Evolutionary conservation across 2,329 filamentous ascomycete genomes (phyloP).

Genomic region (Talaromyces sp.): DNA sequence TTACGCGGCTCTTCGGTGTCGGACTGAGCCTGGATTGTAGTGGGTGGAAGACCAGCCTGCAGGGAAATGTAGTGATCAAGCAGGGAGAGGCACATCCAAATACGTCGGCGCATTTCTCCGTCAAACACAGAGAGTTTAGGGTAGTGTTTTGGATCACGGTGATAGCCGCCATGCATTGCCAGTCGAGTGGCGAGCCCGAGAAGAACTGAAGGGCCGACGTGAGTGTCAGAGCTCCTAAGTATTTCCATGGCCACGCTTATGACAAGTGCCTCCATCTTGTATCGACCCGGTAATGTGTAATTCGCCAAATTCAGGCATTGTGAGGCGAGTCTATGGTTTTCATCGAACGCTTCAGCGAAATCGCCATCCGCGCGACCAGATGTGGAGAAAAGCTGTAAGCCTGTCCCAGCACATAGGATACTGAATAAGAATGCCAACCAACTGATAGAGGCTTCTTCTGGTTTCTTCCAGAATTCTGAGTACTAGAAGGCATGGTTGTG

Average conservation of each 20-base stretch:
- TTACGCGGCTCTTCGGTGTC: constrained; percentile 2
- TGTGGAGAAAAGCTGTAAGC: constrained; percentile 14
- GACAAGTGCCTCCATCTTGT: constrained; percentile 1
- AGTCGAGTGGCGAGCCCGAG: neutral
- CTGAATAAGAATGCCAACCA: constrained; percentile 17
- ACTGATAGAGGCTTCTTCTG: constrained; percentile 7
- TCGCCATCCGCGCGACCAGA: constrained; percentile 7
- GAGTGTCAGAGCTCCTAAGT: constrained; percentile 1
- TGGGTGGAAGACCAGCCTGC: neutral
- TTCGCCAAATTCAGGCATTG: constrained; percentile 1
- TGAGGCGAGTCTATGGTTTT: constrained; percentile 1
- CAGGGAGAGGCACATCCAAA: neutral
- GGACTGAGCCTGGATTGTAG: neutral
- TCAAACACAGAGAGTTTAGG: neutral
- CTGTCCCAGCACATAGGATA: constrained; percentile 14
- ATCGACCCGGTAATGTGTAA: neutral
- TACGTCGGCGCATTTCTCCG: constrained; percentile 1
- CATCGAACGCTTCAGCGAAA: constrained; percentile 12
- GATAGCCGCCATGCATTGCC: neutral
- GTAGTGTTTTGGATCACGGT: constrained; percentile 1
- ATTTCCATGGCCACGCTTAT: constrained; percentile 2
- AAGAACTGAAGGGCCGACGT: neutral
- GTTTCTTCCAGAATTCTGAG: constrained; percentile 15
- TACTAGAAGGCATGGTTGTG: constrained; percentile 10
- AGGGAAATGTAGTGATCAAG: neutral